phyloP scores from a whole-genome alignment of 1,284 basidiomycete genomes.

The Rhodotorula sp. region DNA sequence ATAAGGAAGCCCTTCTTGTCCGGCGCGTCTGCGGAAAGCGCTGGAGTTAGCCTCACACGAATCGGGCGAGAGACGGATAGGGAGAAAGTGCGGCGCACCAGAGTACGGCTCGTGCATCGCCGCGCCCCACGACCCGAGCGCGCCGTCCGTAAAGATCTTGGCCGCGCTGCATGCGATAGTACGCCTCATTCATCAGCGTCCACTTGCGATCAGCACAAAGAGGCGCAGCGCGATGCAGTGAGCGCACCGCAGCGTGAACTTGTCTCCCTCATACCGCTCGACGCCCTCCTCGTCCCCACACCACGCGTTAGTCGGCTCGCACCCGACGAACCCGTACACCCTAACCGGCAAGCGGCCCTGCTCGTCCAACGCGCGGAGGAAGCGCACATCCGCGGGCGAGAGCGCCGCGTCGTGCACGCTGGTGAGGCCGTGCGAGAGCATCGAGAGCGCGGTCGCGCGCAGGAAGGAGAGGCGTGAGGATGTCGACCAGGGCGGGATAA shows the following conservation, averaged over 20 bases:
- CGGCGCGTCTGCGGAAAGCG: slow-evolving; percentile 54
- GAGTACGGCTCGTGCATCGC: slow-evolving; percentile 82
- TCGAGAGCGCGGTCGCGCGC: slow-evolving; percentile 65
- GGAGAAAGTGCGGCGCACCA: not conserved
- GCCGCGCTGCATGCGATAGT: slow-evolving; percentile 53
- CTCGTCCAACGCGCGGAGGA: slow-evolving; percentile 58
- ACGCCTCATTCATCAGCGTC: not conserved
- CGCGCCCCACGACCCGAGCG: slow-evolving; percentile 87
- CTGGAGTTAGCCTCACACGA: no score
- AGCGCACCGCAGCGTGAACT: slow-evolving; percentile 39
- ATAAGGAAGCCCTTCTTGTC: slow-evolving; percentile 70
- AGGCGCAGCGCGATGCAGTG: not conserved
- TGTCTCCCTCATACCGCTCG: slow-evolving; percentile 54
- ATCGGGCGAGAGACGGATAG: no score
- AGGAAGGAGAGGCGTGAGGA: slow-evolving; percentile 64
- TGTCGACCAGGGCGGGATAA: slow-evolving; percentile 65
- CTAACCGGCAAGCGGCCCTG: slow-evolving; percentile 32
- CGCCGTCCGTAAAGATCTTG: slow-evolving; percentile 82
- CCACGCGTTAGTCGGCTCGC: slow-evolving; percentile 61
- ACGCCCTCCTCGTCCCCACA: slow-evolving; percentile 62
- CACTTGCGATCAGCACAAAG: no score
- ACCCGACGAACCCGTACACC: slow-evolving; percentile 48
- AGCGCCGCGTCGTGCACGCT: slow-evolving; percentile 79
- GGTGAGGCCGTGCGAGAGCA: slow-evolving; percentile 72
- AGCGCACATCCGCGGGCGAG: slow-evolving; percentile 60